Evolutionary conservation across 495 filamentous ascomycete species (phyloP).

Genomic region (Jackrogersella multiformis): DNA sequence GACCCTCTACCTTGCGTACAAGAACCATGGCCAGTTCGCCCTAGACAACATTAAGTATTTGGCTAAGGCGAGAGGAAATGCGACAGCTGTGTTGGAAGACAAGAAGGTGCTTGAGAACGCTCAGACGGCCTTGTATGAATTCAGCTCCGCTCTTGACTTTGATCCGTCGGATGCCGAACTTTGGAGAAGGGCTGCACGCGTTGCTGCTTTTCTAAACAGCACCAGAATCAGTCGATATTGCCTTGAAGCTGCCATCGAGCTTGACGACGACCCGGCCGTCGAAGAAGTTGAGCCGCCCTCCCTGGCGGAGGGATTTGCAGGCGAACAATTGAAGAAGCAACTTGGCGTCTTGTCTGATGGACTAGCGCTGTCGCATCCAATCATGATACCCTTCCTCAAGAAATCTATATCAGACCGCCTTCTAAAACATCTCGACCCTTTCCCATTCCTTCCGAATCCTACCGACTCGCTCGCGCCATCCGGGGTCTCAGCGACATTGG

Average conservation of each 20-base stretch:
- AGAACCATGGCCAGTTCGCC: constrained; percentile 91
- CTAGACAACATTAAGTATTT: constrained; percentile 72
- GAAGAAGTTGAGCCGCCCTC: constrained; percentile 78
- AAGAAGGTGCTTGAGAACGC: constrained; percentile 53
- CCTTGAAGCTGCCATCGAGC: constrained; percentile 87
- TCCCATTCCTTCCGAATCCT: constrained; percentile 75
- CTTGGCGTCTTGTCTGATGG: constrained; percentile 75
- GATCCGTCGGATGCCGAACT: constrained; percentile 93
- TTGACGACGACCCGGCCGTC: constrained; percentile 78
- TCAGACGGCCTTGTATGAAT: constrained; percentile 65
- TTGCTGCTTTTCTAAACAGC: constrained; percentile 79
- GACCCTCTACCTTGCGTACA: constrained; percentile 90
- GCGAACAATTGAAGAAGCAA: constrained; percentile 75
- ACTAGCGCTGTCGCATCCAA: constrained; percentile 71
- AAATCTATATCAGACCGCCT: constrained; percentile 70
- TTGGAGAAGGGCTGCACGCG: constrained; percentile 86
- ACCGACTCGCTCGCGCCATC: constrained; percentile 47
- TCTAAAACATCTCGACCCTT: constrained; percentile 74
- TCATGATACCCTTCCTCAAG: constrained; percentile 69
- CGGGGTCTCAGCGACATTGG: constrained; percentile 23
- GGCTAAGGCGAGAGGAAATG: constrained; percentile 50
- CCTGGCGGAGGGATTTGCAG: constrained; percentile 85
- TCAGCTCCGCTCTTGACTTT: constrained; percentile 80
- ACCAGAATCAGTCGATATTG: constrained; percentile 83
- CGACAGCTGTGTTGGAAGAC: constrained; percentile 50